Base-by-base conservation (phyloP, 495 filamentous ascomycete genomes). In the Ascobolus immersus region DNA sequence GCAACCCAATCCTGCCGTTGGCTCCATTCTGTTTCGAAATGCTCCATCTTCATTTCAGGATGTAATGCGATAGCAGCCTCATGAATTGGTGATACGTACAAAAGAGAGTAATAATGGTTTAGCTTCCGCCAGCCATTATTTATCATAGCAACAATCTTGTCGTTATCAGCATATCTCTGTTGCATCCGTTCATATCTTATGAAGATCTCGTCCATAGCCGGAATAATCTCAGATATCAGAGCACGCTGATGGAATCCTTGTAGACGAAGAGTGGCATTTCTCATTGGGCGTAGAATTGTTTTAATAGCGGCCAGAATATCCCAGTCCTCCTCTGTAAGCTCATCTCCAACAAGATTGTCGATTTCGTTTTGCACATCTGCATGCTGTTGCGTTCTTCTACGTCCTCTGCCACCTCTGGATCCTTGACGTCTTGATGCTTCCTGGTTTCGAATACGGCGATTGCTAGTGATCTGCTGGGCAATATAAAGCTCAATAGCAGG, bases 401-500 rank as follows among this genome's bases (percentile, higher is more conserved):
- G n/a, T n/a, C n/a, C n/a, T n/a, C n/a, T n/a, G 13, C 13, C 19
- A 34, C 35, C 17, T 8, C 19, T 2, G 5, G 35, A 34, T 1
- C 35, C 17, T 0, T 13, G 23, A 2, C 25, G 22, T 12, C n/a
- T n/a, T n/a, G n/a, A n/a, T n/a, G n/a, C n/a, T n/a, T n/a, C n/a
- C n/a, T n/a, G n/a, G n/a, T n/a, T n/a, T n/a, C n/a, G n/a, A n/a
- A n/a, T n/a, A n/a, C n/a, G n/a, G n/a, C n/a, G n/a, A n/a, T n/a
- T n/a, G n/a, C n/a, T n/a, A n/a, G n/a, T n/a, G n/a, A n/a, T n/a
- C n/a, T n/a, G n/a, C n/a, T n/a, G n/a, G n/a, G 34, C 13, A 3
- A 34, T 15, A 28, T 38, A 41, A 17, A 32, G 35, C 11, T 41
- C 35, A 5, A 38, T 12, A 5, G 29, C 24, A 12, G 37, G 35